Evolutionary conservation across 1,284 basidiomycete species (phyloP), one percentile per base, ranked within the genome.

Genomic region (Bjerkandera adusta): DNA sequence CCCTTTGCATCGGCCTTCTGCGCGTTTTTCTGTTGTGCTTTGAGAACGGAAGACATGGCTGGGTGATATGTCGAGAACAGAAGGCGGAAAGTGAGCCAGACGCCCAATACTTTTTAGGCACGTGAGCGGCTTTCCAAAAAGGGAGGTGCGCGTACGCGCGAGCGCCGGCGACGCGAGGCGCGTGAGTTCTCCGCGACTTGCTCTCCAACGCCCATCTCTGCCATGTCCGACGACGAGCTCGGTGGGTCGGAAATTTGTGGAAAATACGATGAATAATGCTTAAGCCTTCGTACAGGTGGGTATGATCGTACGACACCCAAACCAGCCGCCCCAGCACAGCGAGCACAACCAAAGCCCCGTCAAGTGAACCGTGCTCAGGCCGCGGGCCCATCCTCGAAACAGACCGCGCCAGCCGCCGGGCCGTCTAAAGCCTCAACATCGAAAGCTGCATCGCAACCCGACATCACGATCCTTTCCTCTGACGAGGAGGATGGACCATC

Each of bases 31-130:
- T 77, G 78, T 59, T 83, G 84, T 6, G 73, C 72, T 64, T 81
- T 86, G 46, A 87, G 65, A 30, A 85, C 58, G 5, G 85, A 81
- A 21, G 85, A 75, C 88, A 90, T 89, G 15, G 50, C 49, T 22
- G 22, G 34, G 10, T 16, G 26, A 38, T 18, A 35, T 29, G 26
- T 21, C 5, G 29, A 32, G 34, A 32, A 37, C n/a, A 41, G 25
- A 20, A 7, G 21, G 24, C 8, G 34, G 12, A 20, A 10, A 37
- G 13, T 32, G 44, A 24, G 16, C 7, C 24, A 47, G 26, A 25
- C 46, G 46, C 46, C 39, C 25, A 43, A 26, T 35, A 43, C 46
- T 48, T 48, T 48, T 48, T 24, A 35, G 40, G 11, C 46, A 48
- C 46, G 46, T 48, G 45, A n/a, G 44, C 4, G 44, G n/a, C n/a